Evolutionary conservation across 129 eudicot species (phyloP).

Genomic region (Flaveria linearis): DNA sequence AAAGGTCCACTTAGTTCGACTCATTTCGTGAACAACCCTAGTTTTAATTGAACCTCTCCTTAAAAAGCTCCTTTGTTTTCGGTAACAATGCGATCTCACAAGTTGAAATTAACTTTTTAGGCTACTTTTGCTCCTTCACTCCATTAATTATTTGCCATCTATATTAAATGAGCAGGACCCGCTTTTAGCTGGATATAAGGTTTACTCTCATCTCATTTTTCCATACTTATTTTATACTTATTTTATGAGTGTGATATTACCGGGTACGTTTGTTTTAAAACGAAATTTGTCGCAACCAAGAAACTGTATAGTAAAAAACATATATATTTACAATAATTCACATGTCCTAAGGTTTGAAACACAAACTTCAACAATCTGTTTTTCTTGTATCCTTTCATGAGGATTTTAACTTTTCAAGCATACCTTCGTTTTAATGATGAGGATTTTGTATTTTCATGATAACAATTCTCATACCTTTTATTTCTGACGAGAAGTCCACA

Average conservation of each 20-base stretch:
- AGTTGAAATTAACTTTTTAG: not conserved
- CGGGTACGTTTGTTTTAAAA: not conserved
- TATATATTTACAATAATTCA: constrained; percentile 40
- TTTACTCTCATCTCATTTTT: too few relatives aligned
- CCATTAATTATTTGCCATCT: not conserved
- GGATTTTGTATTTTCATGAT: constrained; percentile 3
- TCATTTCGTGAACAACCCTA: too few relatives aligned
- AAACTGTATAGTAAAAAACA: constrained; percentile 6
- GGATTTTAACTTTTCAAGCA: not conserved
- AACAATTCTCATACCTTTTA: constrained; percentile 32
- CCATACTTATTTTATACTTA: too few relatives aligned
- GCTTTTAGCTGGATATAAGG: too few relatives aligned
- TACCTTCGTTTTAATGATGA: not conserved
- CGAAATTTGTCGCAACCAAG: not conserved
- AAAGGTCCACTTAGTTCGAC: too few relatives aligned
- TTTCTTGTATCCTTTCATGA: not conserved
- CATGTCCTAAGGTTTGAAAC: constrained; percentile 26
- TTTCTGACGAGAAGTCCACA: constrained; percentile 43
- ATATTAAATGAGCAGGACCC: too few relatives aligned
- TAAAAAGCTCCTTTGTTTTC: not conserved
- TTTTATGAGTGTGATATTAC: too few relatives aligned
- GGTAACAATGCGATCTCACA: not conserved
- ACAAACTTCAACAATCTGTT: constrained; percentile 21
- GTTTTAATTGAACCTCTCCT: not conserved
- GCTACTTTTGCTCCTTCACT: not conserved